A percentile compares a stretch with the other conserved stretches of the same genome.
These are phyloP conservation scores for Gryganskiella cystojenkinii DNA, from an alignment of 192 early-diverging fungal genomes.

Conservation along the genomic window DNA sequence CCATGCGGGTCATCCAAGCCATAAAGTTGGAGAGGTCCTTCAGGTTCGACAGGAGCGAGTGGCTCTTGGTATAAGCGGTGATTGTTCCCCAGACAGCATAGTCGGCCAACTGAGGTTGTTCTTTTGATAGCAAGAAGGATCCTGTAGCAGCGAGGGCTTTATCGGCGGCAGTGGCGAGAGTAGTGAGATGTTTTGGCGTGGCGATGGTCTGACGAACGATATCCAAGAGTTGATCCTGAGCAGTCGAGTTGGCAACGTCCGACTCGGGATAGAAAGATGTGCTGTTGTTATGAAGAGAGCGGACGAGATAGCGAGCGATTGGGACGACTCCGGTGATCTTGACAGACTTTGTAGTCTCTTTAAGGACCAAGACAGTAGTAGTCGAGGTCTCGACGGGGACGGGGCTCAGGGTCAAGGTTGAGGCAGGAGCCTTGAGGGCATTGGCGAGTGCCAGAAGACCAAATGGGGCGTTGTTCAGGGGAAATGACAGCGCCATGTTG, in stretches of 20 bases:
- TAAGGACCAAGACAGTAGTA: constrained; percentile 16
- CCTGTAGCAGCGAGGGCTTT: constrained; percentile 1
- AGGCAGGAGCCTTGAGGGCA: constrained; percentile 20
- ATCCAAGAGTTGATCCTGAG: constrained; percentile 45
- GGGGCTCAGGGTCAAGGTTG: constrained; percentile 21
- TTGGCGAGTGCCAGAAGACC: constrained; percentile 37
- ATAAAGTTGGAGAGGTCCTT: constrained; percentile 37
- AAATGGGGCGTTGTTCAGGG: constrained; percentile 48
- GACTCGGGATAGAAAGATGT: constrained; percentile 35
- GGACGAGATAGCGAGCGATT: constrained; percentile 49
- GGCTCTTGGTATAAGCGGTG: constrained; percentile 49
- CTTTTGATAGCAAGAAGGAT: constrained; percentile 38
- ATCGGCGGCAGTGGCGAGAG: constrained; percentile 48
- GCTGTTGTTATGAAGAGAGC: constrained; percentile 4
- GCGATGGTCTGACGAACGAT: constrained; percentile 43
- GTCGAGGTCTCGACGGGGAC: constrained; percentile 13
- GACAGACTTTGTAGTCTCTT: constrained; percentile 11
- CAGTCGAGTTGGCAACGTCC: constrained; percentile 5
- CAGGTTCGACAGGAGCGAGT: constrained; percentile 35
- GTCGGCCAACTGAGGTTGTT: constrained; percentile 47
- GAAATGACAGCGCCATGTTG: constrained; percentile 48
- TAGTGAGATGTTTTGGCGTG: constrained; percentile 48
- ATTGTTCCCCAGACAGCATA: constrained; percentile 54
- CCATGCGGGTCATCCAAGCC: constrained; percentile 44
- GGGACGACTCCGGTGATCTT: constrained; percentile 29